Conservation (phyloP, 805 yeast genomes). For the Jamesozyma gamospora region DNA sequence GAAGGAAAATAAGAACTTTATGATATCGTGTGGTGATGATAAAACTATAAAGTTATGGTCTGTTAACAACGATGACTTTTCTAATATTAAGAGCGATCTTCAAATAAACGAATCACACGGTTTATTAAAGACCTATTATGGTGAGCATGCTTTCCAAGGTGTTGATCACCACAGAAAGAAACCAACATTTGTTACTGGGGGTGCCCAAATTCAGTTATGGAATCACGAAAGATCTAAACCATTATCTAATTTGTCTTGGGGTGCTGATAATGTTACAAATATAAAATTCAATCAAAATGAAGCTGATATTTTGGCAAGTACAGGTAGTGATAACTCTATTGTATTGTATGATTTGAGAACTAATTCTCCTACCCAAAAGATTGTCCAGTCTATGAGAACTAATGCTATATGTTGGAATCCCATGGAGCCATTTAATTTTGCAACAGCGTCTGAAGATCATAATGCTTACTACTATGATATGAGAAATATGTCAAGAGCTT, state of each 20-base stretch:
- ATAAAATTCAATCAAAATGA: constrained; percentile 88
- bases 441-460: constrained; percentile 88
- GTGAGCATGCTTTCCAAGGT: constrained; percentile 75
- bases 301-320: constrained; percentile 76
- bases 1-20: constrained; percentile 32
- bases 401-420: constrained; percentile 94
- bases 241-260: constrained; percentile 79
- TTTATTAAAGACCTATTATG: constrained; percentile 66
- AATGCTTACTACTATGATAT: constrained; percentile 92
- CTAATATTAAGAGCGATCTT: constrained; percentile 23
- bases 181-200: constrained; percentile 79
- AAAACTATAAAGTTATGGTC: constrained; percentile 87
- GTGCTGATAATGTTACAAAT: constrained; percentile 78
- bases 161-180: constrained; percentile 78
- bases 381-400: constrained; percentile 71
- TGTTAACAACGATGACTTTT: constrained; percentile 44
- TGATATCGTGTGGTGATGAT: constrained; percentile 83
- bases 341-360: constrained; percentile 87
- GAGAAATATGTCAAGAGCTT: constrained; percentile 76
- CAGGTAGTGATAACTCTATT: constrained; percentile 84
- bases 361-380: constrained; percentile 83
- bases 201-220: constrained; percentile 87
- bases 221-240: constrained; percentile 74
- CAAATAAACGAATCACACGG: constrained; percentile 25
- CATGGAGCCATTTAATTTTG: constrained; percentile 91